Evolutionary conservation across 2,329 filamentous ascomycete genomes (phyloP).

Genomic region (Trichoderma atroviride): DNA sequence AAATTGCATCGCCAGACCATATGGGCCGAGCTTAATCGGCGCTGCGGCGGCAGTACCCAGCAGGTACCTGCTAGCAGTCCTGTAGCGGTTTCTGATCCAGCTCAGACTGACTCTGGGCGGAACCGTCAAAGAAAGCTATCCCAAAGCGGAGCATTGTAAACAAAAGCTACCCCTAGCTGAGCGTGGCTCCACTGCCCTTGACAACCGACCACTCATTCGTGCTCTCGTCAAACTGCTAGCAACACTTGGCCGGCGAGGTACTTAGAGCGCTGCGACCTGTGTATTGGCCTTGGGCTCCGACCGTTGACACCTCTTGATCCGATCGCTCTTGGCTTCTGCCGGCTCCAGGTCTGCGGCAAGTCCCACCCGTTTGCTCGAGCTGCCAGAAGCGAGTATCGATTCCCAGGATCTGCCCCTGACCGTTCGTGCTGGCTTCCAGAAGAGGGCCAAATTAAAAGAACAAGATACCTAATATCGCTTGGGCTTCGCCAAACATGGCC

Average conservation of each 20-base stretch:
- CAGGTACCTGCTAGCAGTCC: background rate
- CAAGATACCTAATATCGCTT: slow-evolving; percentile 10
- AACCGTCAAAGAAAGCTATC: slow-evolving; percentile 34
- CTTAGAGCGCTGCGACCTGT: background rate
- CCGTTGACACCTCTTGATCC: background rate
- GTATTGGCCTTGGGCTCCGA: slow-evolving; percentile 10
- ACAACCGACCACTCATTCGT: slow-evolving; percentile 18
- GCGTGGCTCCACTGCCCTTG: slow-evolving; percentile 39
- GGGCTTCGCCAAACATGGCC: slow-evolving; percentile 49
- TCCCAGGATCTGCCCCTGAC: slow-evolving; percentile 8
- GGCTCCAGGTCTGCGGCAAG: slow-evolving; percentile 8
- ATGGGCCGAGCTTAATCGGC: background rate
- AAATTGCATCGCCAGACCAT: background rate
- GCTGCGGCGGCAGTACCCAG: background rate
- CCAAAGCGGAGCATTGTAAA: slow-evolving; percentile 46
- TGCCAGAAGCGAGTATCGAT: slow-evolving; percentile 15
- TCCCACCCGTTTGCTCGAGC: slow-evolving; percentile 8
- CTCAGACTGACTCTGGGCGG: background rate
- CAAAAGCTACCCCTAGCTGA: slow-evolving; percentile 44
- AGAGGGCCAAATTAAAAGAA: background rate
- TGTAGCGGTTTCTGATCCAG: background rate
- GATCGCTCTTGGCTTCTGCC: slow-evolving; percentile 19
- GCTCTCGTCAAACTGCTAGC: slow-evolving; percentile 30
- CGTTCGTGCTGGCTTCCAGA: background rate
- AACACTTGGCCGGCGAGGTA: slow-evolving; percentile 22